These are phyloP conservation scores for Pseudogymnoascus sp. DNA, from an alignment of 2,329 filamentous ascomycete genomes.

Conservation along the genomic window DNA sequence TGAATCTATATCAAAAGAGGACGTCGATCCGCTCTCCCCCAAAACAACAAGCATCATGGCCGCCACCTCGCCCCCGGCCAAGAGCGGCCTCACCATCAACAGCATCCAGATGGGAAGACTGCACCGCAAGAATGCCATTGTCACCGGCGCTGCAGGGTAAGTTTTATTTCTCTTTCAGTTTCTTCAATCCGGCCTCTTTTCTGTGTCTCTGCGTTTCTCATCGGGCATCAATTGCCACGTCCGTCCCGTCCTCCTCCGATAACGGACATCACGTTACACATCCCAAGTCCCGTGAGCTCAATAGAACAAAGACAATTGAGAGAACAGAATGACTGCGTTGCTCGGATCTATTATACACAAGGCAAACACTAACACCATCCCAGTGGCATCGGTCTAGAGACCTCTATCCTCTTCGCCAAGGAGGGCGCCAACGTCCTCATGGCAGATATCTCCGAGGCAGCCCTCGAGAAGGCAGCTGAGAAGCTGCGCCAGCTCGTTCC, in stretches of 20 bases:
- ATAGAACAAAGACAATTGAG: background rate
- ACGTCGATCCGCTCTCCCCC: background rate
- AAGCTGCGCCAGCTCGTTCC: slow-evolving; percentile 54
- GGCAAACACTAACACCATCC: background rate
- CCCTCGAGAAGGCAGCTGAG: slow-evolving; percentile 51
- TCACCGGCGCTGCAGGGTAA: slow-evolving; percentile 64
- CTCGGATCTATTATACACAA: background rate
- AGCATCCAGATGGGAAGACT: slow-evolving; percentile 29
- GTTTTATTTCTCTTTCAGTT: slow-evolving; percentile 22
- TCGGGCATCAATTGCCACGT: background rate
- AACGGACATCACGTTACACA: background rate
- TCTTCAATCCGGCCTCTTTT: slow-evolving; percentile 4
- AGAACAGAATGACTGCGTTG: background rate
- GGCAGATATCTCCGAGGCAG: slow-evolving; percentile 58
- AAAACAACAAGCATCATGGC: background rate
- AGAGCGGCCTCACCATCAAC: slow-evolving; percentile 25
- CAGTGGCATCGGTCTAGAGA: slow-evolving; percentile 68
- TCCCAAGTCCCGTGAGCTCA: background rate
- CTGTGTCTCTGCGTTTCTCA: background rate
- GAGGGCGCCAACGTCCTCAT: slow-evolving; percentile 66
- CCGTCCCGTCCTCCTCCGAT: background rate
- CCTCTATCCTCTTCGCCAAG: slow-evolving; percentile 60
- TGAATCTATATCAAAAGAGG: background rate
- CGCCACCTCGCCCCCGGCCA: background rate
- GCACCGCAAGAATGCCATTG: slow-evolving; percentile 37